Conservation (phyloP, 1,284 basidiomycete genomes). For the Ustanciosporium gigantosporum region DNA sequence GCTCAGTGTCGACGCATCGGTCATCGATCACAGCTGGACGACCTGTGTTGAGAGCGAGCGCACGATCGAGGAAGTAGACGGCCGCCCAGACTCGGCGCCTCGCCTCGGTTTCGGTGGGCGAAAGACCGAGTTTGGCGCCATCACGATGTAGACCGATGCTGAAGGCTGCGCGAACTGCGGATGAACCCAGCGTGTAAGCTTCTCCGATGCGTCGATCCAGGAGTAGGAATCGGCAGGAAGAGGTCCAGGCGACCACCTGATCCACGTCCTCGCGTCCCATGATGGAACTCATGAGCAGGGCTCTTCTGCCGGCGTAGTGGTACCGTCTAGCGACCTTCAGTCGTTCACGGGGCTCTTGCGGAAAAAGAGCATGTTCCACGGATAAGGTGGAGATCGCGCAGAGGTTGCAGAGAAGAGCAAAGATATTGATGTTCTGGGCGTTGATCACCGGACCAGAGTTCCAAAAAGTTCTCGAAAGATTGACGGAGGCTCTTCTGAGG, state of each 20-base stretch:
- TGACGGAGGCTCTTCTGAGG: conserved; percentile 34
- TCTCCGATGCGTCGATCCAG: conserved; percentile 50
- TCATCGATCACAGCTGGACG: conserved; percentile 53
- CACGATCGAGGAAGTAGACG: conserved; percentile 44
- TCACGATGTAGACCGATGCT: conserved; percentile 57
- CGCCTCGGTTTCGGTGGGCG: conserved; percentile 36
- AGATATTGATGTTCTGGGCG: conserved; percentile 47
- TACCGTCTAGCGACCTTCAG: conserved; percentile 36
- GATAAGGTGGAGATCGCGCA: conserved; percentile 38
- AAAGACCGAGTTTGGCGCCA: conserved; percentile 42
- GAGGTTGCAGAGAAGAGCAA: conserved; percentile 43
- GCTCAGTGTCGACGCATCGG: conserved; percentile 43
- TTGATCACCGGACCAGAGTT: conserved; percentile 42
- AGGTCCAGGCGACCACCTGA: conserved; percentile 41
- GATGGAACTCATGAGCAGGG: conserved; percentile 37
- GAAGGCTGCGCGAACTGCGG: conserved; percentile 41
- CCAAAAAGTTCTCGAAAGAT: conserved; percentile 38
- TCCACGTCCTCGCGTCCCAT: conserved; percentile 47
- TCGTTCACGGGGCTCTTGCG: conserved; percentile 22
- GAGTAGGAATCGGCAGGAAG: conserved; percentile 47
- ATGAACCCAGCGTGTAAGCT: conserved; percentile 40
- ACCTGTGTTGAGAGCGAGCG: conserved; percentile 41
- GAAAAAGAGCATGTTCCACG: conserved; percentile 18
- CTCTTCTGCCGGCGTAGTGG: conserved; percentile 38
- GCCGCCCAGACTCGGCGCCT: conserved; percentile 50